Percentiles rank a stretch among this genome's conserved stretches.
Evolutionary conservation across 2,329 filamentous ascomycete species (phyloP).

Genomic region (Venturia carpophila): DNA sequence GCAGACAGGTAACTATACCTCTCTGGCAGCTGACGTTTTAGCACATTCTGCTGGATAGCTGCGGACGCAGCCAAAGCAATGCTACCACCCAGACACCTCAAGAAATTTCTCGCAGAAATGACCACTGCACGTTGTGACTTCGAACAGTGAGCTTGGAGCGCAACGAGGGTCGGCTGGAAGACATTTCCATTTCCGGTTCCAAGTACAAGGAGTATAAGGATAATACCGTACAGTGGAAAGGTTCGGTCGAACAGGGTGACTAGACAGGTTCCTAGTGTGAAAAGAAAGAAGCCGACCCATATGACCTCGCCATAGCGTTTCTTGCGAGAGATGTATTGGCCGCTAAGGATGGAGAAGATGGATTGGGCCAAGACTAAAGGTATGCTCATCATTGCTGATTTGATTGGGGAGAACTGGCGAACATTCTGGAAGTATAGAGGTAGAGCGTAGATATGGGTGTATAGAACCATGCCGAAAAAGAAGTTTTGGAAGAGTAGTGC

Average conservation of each 20-base stretch:
- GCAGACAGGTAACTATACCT: constrained; percentile 32
- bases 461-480: constrained; percentile 53
- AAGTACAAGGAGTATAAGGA: constrained; percentile 45
- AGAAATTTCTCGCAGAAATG: constrained; percentile 55
- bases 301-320: constrained; percentile 52
- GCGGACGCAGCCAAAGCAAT: constrained; percentile 42
- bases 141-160: constrained; percentile 38
- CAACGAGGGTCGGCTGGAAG: constrained; percentile 39
- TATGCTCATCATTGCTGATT: constrained; percentile 45
- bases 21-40: constrained; percentile 25
- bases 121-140: constrained; percentile 54
- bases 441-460: constrained; percentile 52
- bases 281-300: constrained; percentile 41
- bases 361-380: constrained; percentile 44
- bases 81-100: constrained; percentile 51
- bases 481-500: constrained; percentile 53
- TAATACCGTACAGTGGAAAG: constrained; percentile 33
- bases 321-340: constrained; percentile 49
- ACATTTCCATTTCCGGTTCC: constrained; percentile 48
- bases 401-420: constrained; percentile 36
- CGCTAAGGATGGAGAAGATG: constrained; percentile 41
- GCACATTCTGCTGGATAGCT: constrained; percentile 32
- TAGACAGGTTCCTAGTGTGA: constrained; percentile 48
- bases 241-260: constrained; percentile 42
- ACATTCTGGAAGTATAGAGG: constrained; percentile 57